These are phyloP conservation scores for Apiospora malaysiana DNA, from an alignment of 2,329 filamentous ascomycete genomes.

Conservation along the genomic window DNA sequence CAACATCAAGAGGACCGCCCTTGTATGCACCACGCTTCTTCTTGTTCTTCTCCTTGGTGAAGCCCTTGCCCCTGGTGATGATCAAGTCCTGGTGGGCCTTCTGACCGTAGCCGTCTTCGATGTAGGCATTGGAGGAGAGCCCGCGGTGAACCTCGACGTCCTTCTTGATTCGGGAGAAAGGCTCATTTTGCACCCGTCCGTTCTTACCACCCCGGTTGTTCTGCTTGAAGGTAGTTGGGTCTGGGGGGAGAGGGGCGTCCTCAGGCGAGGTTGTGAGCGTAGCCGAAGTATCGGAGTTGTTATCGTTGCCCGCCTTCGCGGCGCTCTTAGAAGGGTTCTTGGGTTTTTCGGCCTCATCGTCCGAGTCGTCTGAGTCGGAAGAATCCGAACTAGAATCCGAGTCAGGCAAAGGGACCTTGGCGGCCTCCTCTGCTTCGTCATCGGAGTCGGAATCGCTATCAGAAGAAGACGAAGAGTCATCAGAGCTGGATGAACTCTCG, in stretches of 20 bases:
- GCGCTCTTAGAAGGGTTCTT: slow-evolving; percentile 28
- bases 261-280: slow-evolving; percentile 61
- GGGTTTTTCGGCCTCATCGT: slow-evolving; percentile 37
- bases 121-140: slow-evolving; percentile 80
- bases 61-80: slow-evolving; percentile 92
- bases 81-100: slow-evolving; percentile 87
- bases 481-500: slow-evolving; percentile 38
- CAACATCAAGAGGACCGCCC: slow-evolving; percentile 85
- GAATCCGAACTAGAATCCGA: slow-evolving; percentile 43
- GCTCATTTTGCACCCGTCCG: slow-evolving; percentile 60
- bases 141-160: slow-evolving; percentile 70
- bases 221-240: slow-evolving; percentile 48
- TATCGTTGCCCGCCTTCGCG: background rate
- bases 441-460: slow-evolving; percentile 44
- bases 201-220: slow-evolving; percentile 43
- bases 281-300: slow-evolving; percentile 46
- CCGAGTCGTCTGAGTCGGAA: slow-evolving; percentile 48
- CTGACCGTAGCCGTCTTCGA: slow-evolving; percentile 86
- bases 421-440: slow-evolving; percentile 42
- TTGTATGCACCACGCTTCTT: slow-evolving; percentile 91
- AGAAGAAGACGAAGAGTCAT: slow-evolving; percentile 42
- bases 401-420: slow-evolving; percentile 49
- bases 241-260: slow-evolving; percentile 59
- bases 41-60: slow-evolving; percentile 99
- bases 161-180: slow-evolving; percentile 78